These are phyloP conservation scores for Debaryomyces sp. DNA, from an alignment of 1,139 yeast genomes.

Conservation along the genomic window DNA sequence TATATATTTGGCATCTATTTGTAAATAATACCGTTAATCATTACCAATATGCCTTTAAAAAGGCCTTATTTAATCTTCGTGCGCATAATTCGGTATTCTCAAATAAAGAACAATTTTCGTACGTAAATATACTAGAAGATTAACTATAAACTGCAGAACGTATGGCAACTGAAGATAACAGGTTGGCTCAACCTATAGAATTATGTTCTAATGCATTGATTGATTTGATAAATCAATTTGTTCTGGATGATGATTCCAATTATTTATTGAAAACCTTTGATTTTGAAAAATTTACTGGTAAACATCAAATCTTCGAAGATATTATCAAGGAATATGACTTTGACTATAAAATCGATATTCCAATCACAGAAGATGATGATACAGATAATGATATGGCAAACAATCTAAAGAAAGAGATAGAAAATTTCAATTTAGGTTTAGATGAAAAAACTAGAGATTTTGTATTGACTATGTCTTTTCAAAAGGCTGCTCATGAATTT, in stretches of 20 bases:
- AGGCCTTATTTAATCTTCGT: background rate
- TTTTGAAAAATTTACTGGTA: slow-evolving; percentile 3
- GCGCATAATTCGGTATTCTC: slow-evolving; percentile 1
- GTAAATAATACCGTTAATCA: background rate
- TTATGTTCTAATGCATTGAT: slow-evolving; percentile 1
- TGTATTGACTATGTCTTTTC: slow-evolving; percentile 23
- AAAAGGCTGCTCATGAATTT: slow-evolving; percentile 14
- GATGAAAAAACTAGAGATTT: slow-evolving; percentile 20
- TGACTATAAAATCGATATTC: slow-evolving; percentile 7
- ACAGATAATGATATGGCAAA: slow-evolving; percentile 11
- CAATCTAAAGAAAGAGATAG: slow-evolving; percentile 12
- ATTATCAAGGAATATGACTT: background rate
- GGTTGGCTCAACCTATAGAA: slow-evolving; percentile 8
- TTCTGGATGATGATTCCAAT: background rate
- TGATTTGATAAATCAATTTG: background rate
- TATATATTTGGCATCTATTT: background rate
- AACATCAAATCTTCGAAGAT: slow-evolving; percentile 4
- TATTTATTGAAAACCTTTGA: slow-evolving; percentile 1
- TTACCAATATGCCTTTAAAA: background rate
- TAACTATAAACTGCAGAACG: background rate
- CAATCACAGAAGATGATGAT: slow-evolving; percentile 3
- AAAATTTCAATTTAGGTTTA: slow-evolving; percentile 21
- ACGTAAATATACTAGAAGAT: background rate
- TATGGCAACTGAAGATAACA: slow-evolving; percentile 1
- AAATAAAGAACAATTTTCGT: background rate